Percentiles rank a stretch among this genome's conserved stretches.
Evolutionary conservation across 2,329 filamentous ascomycete genomes (phyloP).

Genomic region (Monilinia polystroma): DNA sequence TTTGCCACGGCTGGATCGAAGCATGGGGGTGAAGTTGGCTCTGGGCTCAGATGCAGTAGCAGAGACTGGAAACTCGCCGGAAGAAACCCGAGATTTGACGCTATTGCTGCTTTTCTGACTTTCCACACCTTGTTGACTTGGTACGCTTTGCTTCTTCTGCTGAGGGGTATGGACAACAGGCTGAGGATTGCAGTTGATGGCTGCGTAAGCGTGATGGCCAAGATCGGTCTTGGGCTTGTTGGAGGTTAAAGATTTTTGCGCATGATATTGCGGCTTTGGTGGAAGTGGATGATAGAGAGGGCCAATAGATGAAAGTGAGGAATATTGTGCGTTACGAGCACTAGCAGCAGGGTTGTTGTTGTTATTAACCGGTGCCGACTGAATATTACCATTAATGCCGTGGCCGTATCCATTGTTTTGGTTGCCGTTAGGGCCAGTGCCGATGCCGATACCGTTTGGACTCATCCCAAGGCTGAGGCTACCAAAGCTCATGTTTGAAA

Average conservation of each 20-base stretch:
- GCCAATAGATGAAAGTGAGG: neutral
- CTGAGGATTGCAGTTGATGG: conserved; percentile 5
- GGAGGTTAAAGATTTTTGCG: neutral
- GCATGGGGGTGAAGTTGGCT: conserved; percentile 26
- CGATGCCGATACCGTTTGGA: neutral
- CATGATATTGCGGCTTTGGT: conserved; percentile 14
- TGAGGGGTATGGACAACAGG: conserved; percentile 7
- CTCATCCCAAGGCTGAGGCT: conserved; percentile 7
- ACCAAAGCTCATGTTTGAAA: conserved; percentile 2
- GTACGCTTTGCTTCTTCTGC: neutral
- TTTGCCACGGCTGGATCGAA: conserved; percentile 32
- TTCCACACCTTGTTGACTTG: neutral
- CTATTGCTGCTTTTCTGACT: neutral
- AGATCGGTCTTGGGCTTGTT: neutral
- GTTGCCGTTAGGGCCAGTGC: neutral
- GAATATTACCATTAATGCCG: neutral
- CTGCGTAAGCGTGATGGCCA: neutral
- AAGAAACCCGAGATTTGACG: conserved; percentile 2
- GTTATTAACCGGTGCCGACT: neutral
- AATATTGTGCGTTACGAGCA: conserved; percentile 18
- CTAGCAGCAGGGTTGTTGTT: conserved; percentile 8
- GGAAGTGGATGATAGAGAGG: conserved; percentile 4
- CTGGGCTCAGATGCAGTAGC: conserved; percentile 27
- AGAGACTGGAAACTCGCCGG: neutral
- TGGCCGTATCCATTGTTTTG: neutral